A percentile compares a stretch with the other conserved stretches of the same genome.
Conservation (phyloP, 2,329 filamentous ascomycete species). For the Talaromyces atroroseus region DNA sequence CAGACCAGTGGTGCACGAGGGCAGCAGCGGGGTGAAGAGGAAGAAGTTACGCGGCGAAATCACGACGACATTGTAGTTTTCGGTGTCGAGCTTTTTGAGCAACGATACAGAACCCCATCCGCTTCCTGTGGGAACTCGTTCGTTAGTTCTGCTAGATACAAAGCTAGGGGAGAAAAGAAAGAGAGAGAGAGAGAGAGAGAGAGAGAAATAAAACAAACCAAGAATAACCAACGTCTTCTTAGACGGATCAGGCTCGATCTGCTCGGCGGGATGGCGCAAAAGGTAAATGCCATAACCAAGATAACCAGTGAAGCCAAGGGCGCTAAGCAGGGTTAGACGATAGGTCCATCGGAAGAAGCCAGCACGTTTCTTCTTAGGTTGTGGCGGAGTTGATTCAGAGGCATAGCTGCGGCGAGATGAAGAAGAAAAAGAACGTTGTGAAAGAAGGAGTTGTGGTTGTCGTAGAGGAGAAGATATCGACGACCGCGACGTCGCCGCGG, state of each 20-base stretch:
- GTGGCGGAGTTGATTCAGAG: slow-evolving; percentile 20
- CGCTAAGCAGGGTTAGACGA: slow-evolving; percentile 73
- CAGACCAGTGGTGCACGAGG: slow-evolving; percentile 93
- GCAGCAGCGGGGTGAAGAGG: slow-evolving; percentile 95
- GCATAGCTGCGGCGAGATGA: slow-evolving; percentile 5
- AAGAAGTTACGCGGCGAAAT: slow-evolving; percentile 99
- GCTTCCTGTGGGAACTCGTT: slow-evolving; percentile 65
- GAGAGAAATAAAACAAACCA: slow-evolving; percentile 59
- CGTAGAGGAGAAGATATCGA: neutral
- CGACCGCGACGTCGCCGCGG: slow-evolving; percentile 1
- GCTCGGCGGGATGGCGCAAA: slow-evolving; percentile 73
- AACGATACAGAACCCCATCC: slow-evolving; percentile 96
- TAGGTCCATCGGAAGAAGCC: slow-evolving; percentile 71
- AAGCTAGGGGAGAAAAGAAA: slow-evolving; percentile 7
- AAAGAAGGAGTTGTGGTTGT: neutral
- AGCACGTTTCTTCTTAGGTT: slow-evolving; percentile 58
- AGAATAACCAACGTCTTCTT: slow-evolving; percentile 98
- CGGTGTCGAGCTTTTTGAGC: slow-evolving; percentile 96
- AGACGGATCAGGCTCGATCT: slow-evolving; percentile 69
- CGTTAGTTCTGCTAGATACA: neutral
- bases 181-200: slow-evolving; percentile 3
- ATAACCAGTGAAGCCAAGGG: slow-evolving; percentile 64
- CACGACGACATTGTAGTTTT: slow-evolving; percentile 98
- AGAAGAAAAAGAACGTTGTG: neutral
- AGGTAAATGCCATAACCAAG: slow-evolving; percentile 77